Conservation (phyloP, 306 rosid species). For the Pyrus bretschneideri region DNA sequence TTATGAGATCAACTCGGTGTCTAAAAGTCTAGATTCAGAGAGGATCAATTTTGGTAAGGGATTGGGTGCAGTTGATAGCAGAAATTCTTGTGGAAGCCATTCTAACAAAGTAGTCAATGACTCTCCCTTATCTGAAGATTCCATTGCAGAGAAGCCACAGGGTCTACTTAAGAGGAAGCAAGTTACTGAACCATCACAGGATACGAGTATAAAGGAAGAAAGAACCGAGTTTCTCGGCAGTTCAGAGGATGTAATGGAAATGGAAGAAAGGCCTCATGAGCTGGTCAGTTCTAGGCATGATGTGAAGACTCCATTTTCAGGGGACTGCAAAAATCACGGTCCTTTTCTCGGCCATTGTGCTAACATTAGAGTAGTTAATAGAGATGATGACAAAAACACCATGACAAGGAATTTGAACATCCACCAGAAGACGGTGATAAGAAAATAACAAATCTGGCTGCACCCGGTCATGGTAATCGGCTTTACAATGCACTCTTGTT, state of each 20-base stretch:
- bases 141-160: slow-evolving; percentile 39
- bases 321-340: slow-evolving; percentile 6
- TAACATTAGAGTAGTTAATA: slow-evolving; percentile 31
- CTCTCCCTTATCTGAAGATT: slow-evolving; percentile 22
- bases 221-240: neutral
- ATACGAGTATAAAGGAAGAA: slow-evolving; percentile 21
- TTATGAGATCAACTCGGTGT: slow-evolving; percentile 12
- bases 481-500: slow-evolving; percentile 3
- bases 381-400: slow-evolving; percentile 56
- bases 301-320: neutral
- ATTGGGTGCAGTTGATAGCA: neutral
- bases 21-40: slow-evolving; percentile 16
- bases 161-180: slow-evolving; percentile 36
- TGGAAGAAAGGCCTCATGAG: slow-evolving; percentile 16
- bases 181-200: slow-evolving; percentile 19
- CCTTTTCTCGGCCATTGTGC: slow-evolving; percentile 12
- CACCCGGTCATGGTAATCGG: slow-evolving; percentile 23
- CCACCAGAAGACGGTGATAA: slow-evolving; percentile 6
- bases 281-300: slow-evolving; percentile 18
- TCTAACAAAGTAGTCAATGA: slow-evolving; percentile 4
- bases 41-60: neutral
- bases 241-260: slow-evolving; percentile 23
- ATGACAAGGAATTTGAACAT: slow-evolving; percentile 18
- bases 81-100: slow-evolving; percentile 2
- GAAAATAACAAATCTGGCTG: slow-evolving; percentile 16